A percentile compares a stretch with the other conserved stretches of the same genome.
Conservation (phyloP, 2,329 filamentous ascomycete species). For the Colletotrichum camelliae region DNA sequence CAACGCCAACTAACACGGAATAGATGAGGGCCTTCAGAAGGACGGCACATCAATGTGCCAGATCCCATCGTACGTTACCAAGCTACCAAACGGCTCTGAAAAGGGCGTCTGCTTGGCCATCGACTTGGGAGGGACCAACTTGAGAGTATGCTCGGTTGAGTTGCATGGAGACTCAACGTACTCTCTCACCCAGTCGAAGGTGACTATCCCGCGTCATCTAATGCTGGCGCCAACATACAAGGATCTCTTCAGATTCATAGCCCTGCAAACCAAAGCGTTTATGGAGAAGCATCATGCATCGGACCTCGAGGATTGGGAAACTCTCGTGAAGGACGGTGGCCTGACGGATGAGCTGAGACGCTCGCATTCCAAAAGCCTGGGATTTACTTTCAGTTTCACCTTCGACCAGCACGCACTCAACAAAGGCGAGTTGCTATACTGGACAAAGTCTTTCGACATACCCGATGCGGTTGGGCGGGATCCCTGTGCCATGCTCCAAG, state of each 20-base stretch:
- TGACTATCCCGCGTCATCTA: conserved; percentile 25
- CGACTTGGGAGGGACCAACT: conserved; percentile 40
- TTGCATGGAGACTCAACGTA: conserved; percentile 69
- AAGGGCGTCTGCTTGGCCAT: conserved; percentile 54
- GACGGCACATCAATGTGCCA: conserved; percentile 48
- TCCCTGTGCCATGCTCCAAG: conserved; percentile 74
- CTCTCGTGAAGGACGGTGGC: background rate
- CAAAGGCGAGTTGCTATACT: conserved; percentile 74
- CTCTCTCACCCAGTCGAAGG: conserved; percentile 67
- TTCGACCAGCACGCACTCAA: conserved; percentile 73
- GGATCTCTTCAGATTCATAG: conserved; percentile 77
- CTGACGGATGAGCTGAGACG: background rate
- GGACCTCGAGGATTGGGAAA: conserved; percentile 3
- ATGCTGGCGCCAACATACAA: conserved; percentile 35
- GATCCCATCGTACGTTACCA: conserved; percentile 80
- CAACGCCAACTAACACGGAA: background rate
- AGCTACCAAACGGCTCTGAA: conserved; percentile 78
- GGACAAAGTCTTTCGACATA: conserved; percentile 85
- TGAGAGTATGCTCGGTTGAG: conserved; percentile 35
- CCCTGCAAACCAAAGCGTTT: conserved; percentile 74
- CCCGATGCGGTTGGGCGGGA: conserved; percentile 77
- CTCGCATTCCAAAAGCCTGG: conserved; percentile 24
- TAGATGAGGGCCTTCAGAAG: conserved; percentile 52
- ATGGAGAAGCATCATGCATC: conserved; percentile 61
- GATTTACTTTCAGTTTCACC: conserved; percentile 66